A percentile compares a stretch with the other conserved stretches of the same genome.
Conservation (phyloP, 192 early-diverging fungal species). For the Phlyctochytrium bullatum region DNA sequence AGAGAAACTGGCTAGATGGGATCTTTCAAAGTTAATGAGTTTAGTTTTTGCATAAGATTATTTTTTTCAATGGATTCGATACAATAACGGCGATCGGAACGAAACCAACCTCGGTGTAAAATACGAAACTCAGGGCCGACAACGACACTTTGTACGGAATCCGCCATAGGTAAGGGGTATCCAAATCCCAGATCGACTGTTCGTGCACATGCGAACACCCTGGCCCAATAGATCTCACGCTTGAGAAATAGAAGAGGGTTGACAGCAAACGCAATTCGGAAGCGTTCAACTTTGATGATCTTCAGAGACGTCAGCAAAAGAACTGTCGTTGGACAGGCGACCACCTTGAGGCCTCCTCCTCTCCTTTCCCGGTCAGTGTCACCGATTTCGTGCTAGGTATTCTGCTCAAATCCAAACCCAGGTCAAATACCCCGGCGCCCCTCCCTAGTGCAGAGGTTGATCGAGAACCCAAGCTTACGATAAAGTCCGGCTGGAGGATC, state of each 20-base stretch:
- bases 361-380: too few relatives aligned
- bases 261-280: conserved; percentile 66
- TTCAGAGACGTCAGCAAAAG: too few relatives aligned
- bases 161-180: conserved; percentile 11
- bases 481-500: too few relatives aligned
- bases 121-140: background rate
- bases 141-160: conserved; percentile 33
- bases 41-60: background rate
- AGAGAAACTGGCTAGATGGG: conserved; percentile 71
- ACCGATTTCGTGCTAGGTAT: too few relatives aligned
- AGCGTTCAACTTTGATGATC: conserved; percentile 54
- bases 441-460: background rate
- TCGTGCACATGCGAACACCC: too few relatives aligned
- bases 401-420: too few relatives aligned
- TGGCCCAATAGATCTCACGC: too few relatives aligned
- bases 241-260: conserved; percentile 66
- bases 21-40: conserved; percentile 40
- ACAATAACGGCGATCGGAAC: background rate
- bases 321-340: too few relatives aligned
- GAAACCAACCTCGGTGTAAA: background rate
- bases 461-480: background rate
- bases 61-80: conserved; percentile 20
- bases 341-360: too few relatives aligned
- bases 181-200: conserved; percentile 40
- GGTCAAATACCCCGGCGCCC: too few relatives aligned